Evolutionary conservation across 2,329 filamentous ascomycete genomes (phyloP).

Genomic region (Aspergillus sp.): DNA sequence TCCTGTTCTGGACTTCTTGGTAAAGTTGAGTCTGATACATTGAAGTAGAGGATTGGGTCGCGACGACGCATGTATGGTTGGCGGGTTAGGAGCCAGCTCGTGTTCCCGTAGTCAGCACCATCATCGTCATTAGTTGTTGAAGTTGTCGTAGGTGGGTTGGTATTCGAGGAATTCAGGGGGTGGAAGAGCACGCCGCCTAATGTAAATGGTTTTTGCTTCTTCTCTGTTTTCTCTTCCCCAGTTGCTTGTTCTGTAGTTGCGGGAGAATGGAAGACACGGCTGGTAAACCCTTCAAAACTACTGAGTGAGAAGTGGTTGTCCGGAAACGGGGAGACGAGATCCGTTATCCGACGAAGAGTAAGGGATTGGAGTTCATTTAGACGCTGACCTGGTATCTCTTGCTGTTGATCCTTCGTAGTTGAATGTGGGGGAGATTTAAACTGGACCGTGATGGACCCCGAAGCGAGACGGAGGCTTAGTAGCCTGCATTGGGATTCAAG

Average conservation of each 20-base stretch:
- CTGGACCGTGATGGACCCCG: slow-evolving; percentile 35
- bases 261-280: slow-evolving; percentile 40
- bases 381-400: slow-evolving; percentile 7
- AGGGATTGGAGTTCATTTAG: slow-evolving; percentile 39
- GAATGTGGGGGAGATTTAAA: slow-evolving; percentile 21
- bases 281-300: slow-evolving; percentile 43
- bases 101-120: slow-evolving; percentile 20
- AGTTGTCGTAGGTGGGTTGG: neutral
- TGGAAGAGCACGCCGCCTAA: slow-evolving; percentile 52
- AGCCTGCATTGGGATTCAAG: slow-evolving; percentile 40
- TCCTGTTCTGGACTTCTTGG: neutral
- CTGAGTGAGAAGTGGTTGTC: slow-evolving; percentile 44
- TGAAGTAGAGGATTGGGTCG: slow-evolving; percentile 22
- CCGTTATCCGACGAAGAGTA: slow-evolving; percentile 50
- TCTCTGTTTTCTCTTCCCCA: neutral
- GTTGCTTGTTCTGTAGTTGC: neutral
- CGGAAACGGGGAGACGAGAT: slow-evolving; percentile 49
- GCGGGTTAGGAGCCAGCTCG: slow-evolving; percentile 38
- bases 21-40: slow-evolving; percentile 8
- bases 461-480: slow-evolving; percentile 30
- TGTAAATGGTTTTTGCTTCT: slow-evolving; percentile 40
- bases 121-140: neutral
- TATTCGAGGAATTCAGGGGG: slow-evolving; percentile 31
- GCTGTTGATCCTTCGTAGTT: neutral
- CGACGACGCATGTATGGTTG: slow-evolving; percentile 35